These are phyloP conservation scores for Austroboletus festivus DNA, from an alignment of 768 basidiomycete genomes.

Conservation along the genomic window DNA sequence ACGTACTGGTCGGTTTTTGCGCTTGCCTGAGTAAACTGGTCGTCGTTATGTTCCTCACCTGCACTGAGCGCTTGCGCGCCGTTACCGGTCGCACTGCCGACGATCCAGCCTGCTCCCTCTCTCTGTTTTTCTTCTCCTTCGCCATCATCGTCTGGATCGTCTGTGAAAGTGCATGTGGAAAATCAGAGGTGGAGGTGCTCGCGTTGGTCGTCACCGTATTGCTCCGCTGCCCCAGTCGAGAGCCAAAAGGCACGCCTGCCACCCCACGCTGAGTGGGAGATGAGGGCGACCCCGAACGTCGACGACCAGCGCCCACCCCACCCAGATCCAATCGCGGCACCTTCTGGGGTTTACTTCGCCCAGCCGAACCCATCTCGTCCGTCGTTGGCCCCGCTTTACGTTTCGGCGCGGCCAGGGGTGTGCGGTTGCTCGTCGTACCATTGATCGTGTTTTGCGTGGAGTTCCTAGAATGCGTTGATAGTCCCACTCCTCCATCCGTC, in stretches of 20 bases:
- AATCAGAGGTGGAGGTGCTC: slow-evolving; percentile 18
- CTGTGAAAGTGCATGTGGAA: slow-evolving; percentile 17
- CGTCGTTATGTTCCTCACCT: slow-evolving; percentile 6
- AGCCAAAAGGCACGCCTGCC: background rate
- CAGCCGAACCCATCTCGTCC: slow-evolving; percentile 6
- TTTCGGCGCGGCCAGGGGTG: slow-evolving; percentile 17
- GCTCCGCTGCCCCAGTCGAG: background rate
- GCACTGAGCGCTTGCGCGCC: slow-evolving; percentile 15
- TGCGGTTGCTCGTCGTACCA: too few species aligned
- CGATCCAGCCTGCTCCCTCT: background rate
- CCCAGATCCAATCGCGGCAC: slow-evolving; percentile 15
- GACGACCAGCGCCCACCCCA: background rate
- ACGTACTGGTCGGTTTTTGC: slow-evolving; percentile 22
- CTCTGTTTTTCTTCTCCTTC: slow-evolving; percentile 6
- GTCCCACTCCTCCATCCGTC: too few species aligned
- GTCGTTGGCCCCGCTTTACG: slow-evolving; percentile 23
- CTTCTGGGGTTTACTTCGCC: slow-evolving; percentile 15
- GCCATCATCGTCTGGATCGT: background rate
- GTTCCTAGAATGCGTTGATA: too few species aligned
- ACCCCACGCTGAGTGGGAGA: background rate
- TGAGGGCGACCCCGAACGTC: background rate
- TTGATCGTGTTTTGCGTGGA: too few species aligned
- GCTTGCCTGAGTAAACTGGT: slow-evolving; percentile 12
- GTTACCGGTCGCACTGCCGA: background rate
- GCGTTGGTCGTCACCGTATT: background rate